A percentile compares a stretch with the other conserved stretches of the same genome.
phyloP scores from a whole-genome alignment of 805 yeast genomes.

The Candida cerambycidarum region DNA sequence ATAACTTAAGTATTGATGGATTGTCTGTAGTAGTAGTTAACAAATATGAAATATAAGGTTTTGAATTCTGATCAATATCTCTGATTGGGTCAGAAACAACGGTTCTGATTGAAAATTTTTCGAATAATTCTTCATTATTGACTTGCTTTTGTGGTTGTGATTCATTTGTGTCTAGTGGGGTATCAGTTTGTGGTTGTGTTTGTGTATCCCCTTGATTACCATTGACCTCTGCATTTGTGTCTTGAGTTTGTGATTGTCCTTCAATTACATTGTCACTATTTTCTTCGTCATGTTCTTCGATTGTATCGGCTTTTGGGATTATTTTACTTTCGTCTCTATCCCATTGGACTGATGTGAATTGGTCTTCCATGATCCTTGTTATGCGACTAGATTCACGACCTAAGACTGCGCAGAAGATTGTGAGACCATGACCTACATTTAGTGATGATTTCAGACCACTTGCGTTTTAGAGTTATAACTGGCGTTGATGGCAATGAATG shows the following conservation, averaged over 20 bases:
- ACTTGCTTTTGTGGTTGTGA: background rate
- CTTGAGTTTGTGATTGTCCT: conserved; percentile 15
- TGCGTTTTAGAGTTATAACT: no score
- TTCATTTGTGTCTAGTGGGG: background rate
- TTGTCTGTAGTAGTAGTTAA: conserved; percentile 63
- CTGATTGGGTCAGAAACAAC: conserved; percentile 62
- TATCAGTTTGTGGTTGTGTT: background rate
- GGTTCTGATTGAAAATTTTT: conserved; percentile 21
- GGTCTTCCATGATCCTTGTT: conserved; percentile 33
- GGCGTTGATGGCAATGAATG: no score
- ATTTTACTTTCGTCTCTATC: conserved; percentile 41
- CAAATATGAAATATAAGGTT: conserved; percentile 73
- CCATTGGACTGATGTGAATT: conserved; percentile 59
- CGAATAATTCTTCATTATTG: conserved; percentile 12
- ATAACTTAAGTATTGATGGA: conserved; percentile 49
- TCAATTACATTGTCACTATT: background rate
- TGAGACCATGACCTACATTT: no score
- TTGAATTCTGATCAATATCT: conserved; percentile 67
- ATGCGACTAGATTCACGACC: background rate
- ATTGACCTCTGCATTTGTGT: conserved; percentile 12
- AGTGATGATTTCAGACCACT: no score
- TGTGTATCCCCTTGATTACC: background rate
- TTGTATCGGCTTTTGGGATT: conserved; percentile 1
- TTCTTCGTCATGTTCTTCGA: background rate
- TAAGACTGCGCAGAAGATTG: background rate